Evolutionary conservation across 1,284 basidiomycete genomes (phyloP).

Genomic region (Schizophyllum amplum): DNA sequence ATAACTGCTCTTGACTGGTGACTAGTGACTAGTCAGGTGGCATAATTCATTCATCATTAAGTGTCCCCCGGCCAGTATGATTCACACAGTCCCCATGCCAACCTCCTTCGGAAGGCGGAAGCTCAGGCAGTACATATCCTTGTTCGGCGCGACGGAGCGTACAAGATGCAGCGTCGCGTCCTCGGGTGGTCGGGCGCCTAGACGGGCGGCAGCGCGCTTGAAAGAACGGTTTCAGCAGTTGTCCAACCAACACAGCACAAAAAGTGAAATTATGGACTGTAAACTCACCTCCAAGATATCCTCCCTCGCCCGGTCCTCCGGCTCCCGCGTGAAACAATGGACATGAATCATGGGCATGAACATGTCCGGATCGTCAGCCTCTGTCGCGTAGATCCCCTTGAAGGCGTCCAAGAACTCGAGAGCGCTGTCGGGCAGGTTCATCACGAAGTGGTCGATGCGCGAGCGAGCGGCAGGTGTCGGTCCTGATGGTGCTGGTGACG

Average conservation of each 20-base stretch:
- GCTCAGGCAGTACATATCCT: constrained; percentile 97
- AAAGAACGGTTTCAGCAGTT: neutral
- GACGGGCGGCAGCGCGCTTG: constrained; percentile 69
- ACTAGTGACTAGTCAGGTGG: no score
- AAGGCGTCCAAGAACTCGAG: constrained; percentile 89
- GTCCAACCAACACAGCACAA: constrained; percentile 2
- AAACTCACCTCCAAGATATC: constrained; percentile 75
- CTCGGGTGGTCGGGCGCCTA: constrained; percentile 50
- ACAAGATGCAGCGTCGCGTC: constrained; percentile 71
- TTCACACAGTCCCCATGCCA: constrained; percentile 25
- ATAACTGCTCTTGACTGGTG: no score
- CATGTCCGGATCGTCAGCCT: constrained; percentile 31
- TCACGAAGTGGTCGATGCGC: constrained; percentile 82
- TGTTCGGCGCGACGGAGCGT: constrained; percentile 90
- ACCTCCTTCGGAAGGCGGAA: constrained; percentile 74
- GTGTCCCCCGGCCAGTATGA: no score
- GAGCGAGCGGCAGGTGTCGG: constrained; percentile 28
- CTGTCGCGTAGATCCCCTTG: constrained; percentile 53
- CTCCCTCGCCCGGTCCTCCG: constrained; percentile 55
- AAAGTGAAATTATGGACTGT: neutral
- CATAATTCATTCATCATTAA: no score
- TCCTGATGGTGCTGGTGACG: constrained; percentile 1
- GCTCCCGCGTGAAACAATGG: constrained; percentile 91
- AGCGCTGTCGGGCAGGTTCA: constrained; percentile 95
- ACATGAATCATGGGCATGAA: constrained; percentile 91